phyloP scores from a whole-genome alignment of 495 filamentous ascomycete species.

The Penicillium bovifimosum region DNA sequence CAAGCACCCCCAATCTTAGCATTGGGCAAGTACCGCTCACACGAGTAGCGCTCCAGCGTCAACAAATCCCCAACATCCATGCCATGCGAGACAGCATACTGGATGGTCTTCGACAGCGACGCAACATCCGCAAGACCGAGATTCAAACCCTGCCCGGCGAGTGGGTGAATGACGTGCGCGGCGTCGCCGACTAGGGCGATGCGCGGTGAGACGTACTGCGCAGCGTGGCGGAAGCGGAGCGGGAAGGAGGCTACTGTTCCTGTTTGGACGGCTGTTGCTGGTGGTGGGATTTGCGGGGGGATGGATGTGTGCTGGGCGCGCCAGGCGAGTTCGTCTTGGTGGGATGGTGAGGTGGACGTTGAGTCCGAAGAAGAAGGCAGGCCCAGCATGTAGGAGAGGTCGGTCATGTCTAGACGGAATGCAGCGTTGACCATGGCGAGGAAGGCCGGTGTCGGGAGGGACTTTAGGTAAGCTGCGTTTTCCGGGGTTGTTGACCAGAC shows the following conservation, averaged over 20 bases:
- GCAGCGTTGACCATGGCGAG: conserved; percentile 87
- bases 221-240: conserved; percentile 81
- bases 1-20: conserved; percentile 82
- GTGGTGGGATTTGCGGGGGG: conserved; percentile 46
- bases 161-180: conserved; percentile 89
- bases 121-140: conserved; percentile 85
- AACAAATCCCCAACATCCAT: conserved; percentile 75
- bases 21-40: conserved; percentile 74
- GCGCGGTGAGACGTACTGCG: conserved; percentile 83
- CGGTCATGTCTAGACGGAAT: conserved; percentile 73
- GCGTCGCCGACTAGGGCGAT: conserved; percentile 89
- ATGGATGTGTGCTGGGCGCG: conserved; percentile 63
- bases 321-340: conserved; percentile 77
- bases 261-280: conserved; percentile 63
- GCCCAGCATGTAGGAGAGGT: conserved; percentile 75
- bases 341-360: conserved; percentile 32
- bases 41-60: conserved; percentile 71
- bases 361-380: conserved; percentile 29
- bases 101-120: conserved; percentile 64
- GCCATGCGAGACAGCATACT: conserved; percentile 72
- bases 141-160: conserved; percentile 93
- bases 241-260: conserved; percentile 87
- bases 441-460: conserved; percentile 64
- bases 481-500: conserved; percentile 89
- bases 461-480: conserved; percentile 75